phyloP scores from a whole-genome alignment of 148 eudicot genomes.

The Euryodendron excelsum region DNA sequence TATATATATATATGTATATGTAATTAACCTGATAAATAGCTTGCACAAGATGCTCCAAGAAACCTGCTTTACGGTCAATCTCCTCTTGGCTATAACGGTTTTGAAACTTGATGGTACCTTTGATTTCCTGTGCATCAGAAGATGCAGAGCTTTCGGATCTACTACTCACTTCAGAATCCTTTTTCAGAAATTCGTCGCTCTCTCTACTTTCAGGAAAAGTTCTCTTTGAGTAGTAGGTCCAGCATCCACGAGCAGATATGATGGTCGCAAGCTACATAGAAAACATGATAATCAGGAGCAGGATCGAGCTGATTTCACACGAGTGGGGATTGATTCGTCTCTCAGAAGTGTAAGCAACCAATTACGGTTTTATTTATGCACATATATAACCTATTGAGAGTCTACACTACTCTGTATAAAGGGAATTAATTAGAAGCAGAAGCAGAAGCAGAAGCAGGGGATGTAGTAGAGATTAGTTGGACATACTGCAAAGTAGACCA shows the following conservation, averaged over 20 bases:
- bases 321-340: not conserved
- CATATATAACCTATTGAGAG: not conserved
- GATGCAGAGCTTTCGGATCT: too few relatives aligned
- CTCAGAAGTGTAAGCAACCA: not conserved
- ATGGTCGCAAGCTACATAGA: slow-evolving; percentile 52
- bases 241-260: slow-evolving; percentile 73
- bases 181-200: slow-evolving; percentile 34
- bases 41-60: slow-evolving; percentile 48
- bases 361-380: too few relatives aligned
- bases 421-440: too few relatives aligned
- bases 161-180: too few relatives aligned
- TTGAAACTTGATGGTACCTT: slow-evolving; percentile 15
- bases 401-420: not conserved
- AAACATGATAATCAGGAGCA: not conserved
- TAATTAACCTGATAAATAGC: slow-evolving; percentile 65
- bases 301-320: too few relatives aligned
- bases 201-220: slow-evolving; percentile 24
- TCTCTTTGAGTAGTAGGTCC: slow-evolving; percentile 33
- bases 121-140: slow-evolving; percentile 6
- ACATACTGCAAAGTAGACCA: slow-evolving; percentile 79
- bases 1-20: too few relatives aligned
- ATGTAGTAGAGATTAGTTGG: not conserved
- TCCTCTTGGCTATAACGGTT: slow-evolving; percentile 5
- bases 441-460: too few relatives aligned
- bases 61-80: slow-evolving; percentile 30